Conservation (phyloP, 2,329 filamentous ascomycete genomes). For the Albifimbria verrucaria region DNA sequence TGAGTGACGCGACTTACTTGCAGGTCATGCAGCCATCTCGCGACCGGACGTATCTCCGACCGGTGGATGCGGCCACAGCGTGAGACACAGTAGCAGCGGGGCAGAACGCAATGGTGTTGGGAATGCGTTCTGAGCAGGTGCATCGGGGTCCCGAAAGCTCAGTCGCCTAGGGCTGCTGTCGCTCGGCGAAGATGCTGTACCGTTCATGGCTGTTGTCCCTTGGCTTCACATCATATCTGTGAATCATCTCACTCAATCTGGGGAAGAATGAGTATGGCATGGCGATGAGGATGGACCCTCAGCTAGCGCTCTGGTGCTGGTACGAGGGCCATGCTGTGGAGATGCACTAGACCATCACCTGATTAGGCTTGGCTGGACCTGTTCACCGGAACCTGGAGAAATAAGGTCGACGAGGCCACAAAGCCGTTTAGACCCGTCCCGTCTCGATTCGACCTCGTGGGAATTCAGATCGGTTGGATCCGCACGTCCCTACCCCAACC, state of each 20-base stretch:
- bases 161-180: background rate
- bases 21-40: conserved; percentile 38
- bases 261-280: too few species aligned
- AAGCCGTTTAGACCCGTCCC: too few species aligned
- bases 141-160: background rate
- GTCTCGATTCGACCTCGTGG: too few species aligned
- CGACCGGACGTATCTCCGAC: conserved; percentile 20
- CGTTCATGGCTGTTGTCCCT: background rate
- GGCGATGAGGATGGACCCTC: too few species aligned
- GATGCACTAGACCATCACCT: background rate
- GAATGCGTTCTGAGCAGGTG: background rate
- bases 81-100: background rate
- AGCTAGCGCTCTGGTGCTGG: too few species aligned
- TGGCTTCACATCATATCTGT: too few species aligned
- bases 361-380: background rate
- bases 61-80: conserved; percentile 8
- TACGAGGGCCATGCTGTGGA: too few species aligned
- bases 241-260: too few species aligned
- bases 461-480: too few species aligned
- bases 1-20: conserved; percentile 27
- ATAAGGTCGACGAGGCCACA: too few species aligned
- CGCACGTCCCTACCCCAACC: too few species aligned
- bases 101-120: background rate
- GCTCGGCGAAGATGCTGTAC: background rate
- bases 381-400: too few species aligned